Evolutionary conservation across 2,329 filamentous ascomycete genomes (phyloP), one percentile per base, ranked within the genome.

Genomic region (Talaromyces verruculosus): DNA sequence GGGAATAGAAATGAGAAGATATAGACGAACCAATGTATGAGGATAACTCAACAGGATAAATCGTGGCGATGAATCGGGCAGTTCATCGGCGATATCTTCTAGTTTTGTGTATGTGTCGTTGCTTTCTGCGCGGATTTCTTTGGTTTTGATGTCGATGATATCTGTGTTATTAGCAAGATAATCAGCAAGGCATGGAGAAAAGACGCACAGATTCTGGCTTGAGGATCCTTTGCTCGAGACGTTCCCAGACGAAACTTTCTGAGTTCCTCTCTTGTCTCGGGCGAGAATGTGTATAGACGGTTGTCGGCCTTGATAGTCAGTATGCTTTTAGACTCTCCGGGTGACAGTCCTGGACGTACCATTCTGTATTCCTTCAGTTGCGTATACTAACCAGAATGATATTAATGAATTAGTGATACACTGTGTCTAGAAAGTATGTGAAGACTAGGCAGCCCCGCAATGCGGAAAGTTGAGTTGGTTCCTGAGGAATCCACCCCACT

Each of bases 191-290:
- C 22, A 28, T 51, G 30, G 53, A 66, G 67, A 68, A 68, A 62
- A 64, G 39, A 84, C 89, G 80, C 91, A 98, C 95, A 98, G 72
- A 99, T 96, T 68, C 96, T 88, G 68, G 93, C 95, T 82, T 97
- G 92, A 0, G 93, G 90, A 57, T 90, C 88, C 76, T 90, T 94
- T 62, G 92, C 89, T 70, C 95, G 85, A 39, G 93, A 97, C 1
- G 95, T 98, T 30, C 90, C 88, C 33, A 99, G 85, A 61, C 95
- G 91, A 82, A 99, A 99, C 81, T 97, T 98, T 79, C 92, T 91
- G 70, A 99, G 87, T 75, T 93, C 89, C 70, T 93, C 89, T 80
- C 90, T 95, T 55, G 92, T 97, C 81, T 95, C 92, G 69, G 88
- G 87, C 37, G 93, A 96, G 86, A 98, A 96, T 67, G 91, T 92